phyloP scores from a whole-genome alignment of 306 rosid species.

The Amphicarpaea edgeworthii region DNA sequence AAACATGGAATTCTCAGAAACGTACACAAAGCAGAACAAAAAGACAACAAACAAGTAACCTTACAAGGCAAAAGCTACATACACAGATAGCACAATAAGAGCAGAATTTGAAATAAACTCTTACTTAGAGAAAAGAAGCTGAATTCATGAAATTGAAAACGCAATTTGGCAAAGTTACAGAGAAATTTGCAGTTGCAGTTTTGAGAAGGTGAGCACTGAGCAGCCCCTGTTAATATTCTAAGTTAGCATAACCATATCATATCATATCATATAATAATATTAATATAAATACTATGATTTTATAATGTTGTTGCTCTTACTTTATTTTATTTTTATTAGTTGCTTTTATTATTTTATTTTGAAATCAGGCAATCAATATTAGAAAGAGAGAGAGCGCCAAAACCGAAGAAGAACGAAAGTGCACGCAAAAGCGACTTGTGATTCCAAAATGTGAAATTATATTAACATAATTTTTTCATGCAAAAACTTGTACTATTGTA shows the following conservation, averaged over 20 bases:
- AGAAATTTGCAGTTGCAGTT: conserved; percentile 20
- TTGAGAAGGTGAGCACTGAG: background rate
- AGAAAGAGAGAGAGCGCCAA: conserved; percentile 58
- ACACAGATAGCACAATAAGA: background rate
- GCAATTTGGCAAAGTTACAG: background rate
- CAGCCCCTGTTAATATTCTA: background rate
- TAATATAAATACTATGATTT: background rate
- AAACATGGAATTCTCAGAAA: conserved; percentile 16
- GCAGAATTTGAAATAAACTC: background rate
- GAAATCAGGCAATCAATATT: conserved; percentile 29
- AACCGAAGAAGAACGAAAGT: conserved; percentile 35
- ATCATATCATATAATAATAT: background rate
- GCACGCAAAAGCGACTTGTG: conserved; percentile 49
- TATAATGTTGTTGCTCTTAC: background rate
- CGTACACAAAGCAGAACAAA: background rate
- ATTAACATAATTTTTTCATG: background rate
- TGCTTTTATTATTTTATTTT: conserved; percentile 21
- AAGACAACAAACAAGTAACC: background rate
- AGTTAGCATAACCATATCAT: background rate
- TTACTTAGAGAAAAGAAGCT: conserved; percentile 27
- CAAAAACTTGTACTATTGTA: background rate
- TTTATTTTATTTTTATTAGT: too few species aligned
- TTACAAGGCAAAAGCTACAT: background rate
- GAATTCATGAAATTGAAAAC: conserved; percentile 25
- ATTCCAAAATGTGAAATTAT: conserved; percentile 27